Conservation (phyloP, 352 stramenopile genomes). For the Phytophthora fragariae region DNA sequence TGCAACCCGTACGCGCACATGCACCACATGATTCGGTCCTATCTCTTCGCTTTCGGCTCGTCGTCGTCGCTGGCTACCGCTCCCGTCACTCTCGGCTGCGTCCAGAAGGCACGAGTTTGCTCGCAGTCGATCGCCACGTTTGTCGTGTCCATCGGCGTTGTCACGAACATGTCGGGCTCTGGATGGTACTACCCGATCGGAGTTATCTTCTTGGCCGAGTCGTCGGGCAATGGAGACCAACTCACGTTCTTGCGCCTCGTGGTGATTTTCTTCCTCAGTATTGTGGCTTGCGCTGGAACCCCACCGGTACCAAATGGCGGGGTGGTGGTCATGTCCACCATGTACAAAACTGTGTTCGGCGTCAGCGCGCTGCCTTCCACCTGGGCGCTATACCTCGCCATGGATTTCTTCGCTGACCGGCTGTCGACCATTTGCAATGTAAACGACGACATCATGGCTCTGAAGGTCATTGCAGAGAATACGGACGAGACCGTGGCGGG, state of each 20-base stretch:
- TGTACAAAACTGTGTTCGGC: conserved; percentile 73
- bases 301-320: conserved; percentile 61
- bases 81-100: conserved; percentile 66
- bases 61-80: conserved; percentile 74
- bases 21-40: conserved; percentile 65
- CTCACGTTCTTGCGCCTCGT: conserved; percentile 55
- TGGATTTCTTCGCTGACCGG: conserved; percentile 76
- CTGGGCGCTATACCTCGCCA: conserved; percentile 64
- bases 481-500: conserved; percentile 74
- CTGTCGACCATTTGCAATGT: conserved; percentile 79
- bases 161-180: conserved; percentile 62
- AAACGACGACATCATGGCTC: conserved; percentile 82
- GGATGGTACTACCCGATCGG: conserved; percentile 73
- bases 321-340: conserved; percentile 64
- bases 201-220: conserved; percentile 69
- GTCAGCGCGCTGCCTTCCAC: conserved; percentile 53
- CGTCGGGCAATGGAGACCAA: conserved; percentile 61
- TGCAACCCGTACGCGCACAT: conserved; percentile 81
- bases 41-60: conserved; percentile 72
- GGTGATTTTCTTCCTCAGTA: conserved; percentile 60
- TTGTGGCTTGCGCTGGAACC: conserved; percentile 61
- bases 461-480: conserved; percentile 78
- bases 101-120: conserved; percentile 68
- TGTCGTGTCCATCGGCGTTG: conserved; percentile 73
- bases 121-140: conserved; percentile 82